These are phyloP conservation scores for Talaromyces sp. DNA, from an alignment of 2,329 filamentous ascomycete genomes.

Conservation along the genomic window DNA sequence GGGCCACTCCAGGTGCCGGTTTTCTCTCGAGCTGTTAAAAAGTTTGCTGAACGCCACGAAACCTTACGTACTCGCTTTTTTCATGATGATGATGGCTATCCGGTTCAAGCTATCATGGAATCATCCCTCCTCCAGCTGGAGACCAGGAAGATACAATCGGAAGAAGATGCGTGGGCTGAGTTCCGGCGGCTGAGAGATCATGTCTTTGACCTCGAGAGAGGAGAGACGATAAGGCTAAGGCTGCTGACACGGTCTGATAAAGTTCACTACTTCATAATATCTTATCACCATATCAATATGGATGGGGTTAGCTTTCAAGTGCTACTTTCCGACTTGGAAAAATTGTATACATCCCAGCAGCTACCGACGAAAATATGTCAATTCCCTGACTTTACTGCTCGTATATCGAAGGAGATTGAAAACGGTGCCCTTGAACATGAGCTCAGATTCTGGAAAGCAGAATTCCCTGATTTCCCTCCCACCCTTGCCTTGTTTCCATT, in stretches of 20 bases:
- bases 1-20: conserved; percentile 26
- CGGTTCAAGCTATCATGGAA: conserved; percentile 18
- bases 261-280: conserved; percentile 37
- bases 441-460: conserved; percentile 32
- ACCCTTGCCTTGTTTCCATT: conserved; percentile 33
- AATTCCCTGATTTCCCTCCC: conserved; percentile 21
- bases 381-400: conserved; percentile 32
- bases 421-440: conserved; percentile 27
- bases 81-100: conserved; percentile 19
- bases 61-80: conserved; percentile 23
- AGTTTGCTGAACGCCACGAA: conserved; percentile 24
- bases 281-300: conserved; percentile 46
- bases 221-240: conserved; percentile 24
- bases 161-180: conserved; percentile 21
- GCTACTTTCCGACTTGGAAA: conserved; percentile 21
- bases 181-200: conserved; percentile 21
- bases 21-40: conserved; percentile 27
- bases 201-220: conserved; percentile 36
- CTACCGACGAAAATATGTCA: conserved; percentile 30
- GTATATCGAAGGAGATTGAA: conserved; percentile 16
- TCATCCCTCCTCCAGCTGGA: conserved; percentile 27
- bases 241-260: conserved; percentile 30
- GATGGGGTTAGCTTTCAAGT: conserved; percentile 43
- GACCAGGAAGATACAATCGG: conserved; percentile 17
- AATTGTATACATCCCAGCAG: conserved; percentile 26